These are phyloP conservation scores for Prunus mume DNA, from an alignment of 306 rosid genomes.

Conservation along the genomic window DNA sequence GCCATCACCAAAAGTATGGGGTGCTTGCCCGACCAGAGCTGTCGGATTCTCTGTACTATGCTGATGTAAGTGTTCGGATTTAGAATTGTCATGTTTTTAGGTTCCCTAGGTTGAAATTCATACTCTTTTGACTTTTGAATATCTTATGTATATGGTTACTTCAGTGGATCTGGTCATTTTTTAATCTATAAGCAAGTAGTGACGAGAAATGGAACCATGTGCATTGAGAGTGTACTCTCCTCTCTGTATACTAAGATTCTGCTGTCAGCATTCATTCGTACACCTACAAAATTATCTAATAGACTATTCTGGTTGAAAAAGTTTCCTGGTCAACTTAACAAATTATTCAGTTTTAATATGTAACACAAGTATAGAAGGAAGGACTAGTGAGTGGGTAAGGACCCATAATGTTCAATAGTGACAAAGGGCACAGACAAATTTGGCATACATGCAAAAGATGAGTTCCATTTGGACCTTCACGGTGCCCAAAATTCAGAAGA, in stretches of 20 bases:
- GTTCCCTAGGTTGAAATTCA: not conserved
- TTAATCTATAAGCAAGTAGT: no score
- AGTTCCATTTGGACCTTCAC: no score
- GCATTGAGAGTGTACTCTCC: no score
- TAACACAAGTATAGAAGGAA: not conserved
- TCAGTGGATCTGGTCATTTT: no score
- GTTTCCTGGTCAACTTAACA: not conserved
- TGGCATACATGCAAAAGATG: no score
- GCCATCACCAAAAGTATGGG: conserved; percentile 82
- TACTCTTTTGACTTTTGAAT: not conserved
- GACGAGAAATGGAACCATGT: no score
- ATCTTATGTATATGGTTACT: no score
- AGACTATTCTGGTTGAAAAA: no score
- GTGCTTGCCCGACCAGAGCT: conserved; percentile 69
- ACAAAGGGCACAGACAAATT: not conserved
- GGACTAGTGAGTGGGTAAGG: not conserved
- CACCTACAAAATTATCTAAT: no score
- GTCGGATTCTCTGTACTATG: conserved; percentile 73
- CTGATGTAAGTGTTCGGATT: conserved; percentile 69
- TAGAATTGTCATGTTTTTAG: not conserved
- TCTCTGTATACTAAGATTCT: not conserved
- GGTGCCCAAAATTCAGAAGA: no score
- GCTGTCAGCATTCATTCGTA: no score
- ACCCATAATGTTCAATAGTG: not conserved
- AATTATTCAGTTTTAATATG: not conserved